Percentiles rank a stretch among this genome's conserved stretches.
Evolutionary conservation across 768 basidiomycete species (phyloP).

Genomic region (Epithele typhae): DNA sequence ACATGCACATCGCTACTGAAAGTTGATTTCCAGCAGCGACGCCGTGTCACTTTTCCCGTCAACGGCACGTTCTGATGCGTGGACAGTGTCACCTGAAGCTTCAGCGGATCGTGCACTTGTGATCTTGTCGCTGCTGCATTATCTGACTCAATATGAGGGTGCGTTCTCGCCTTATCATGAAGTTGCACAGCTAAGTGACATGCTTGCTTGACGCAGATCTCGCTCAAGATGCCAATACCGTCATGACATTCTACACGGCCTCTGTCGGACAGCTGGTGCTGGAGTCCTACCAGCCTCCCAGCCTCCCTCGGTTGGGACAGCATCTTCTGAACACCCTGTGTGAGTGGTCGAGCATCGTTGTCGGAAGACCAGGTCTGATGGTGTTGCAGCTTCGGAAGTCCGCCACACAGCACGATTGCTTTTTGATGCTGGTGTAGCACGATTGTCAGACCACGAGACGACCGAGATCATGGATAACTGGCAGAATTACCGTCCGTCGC

Average conservation of each 20-base stretch:
- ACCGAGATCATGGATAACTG: slow-evolving; percentile 53
- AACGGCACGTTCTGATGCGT: slow-evolving; percentile 39
- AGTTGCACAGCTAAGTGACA: no score
- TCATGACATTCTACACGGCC: slow-evolving; percentile 77
- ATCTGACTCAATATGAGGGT: slow-evolving; percentile 76
- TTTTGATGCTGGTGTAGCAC: slow-evolving; percentile 71
- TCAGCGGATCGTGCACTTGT: slow-evolving; percentile 70
- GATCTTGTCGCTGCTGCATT: slow-evolving; percentile 63
- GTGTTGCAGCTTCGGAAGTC: slow-evolving; percentile 51
- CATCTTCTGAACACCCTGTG: slow-evolving; percentile 76
- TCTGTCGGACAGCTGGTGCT: slow-evolving; percentile 65
- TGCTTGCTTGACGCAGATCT: slow-evolving; percentile 59
- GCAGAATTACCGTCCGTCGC: slow-evolving; percentile 54
- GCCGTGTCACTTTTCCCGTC: slow-evolving; percentile 40
- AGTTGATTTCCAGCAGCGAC: slow-evolving; percentile 28
- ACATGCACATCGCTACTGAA: not conserved
- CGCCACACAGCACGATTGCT: slow-evolving; percentile 72
- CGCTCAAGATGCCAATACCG: slow-evolving; percentile 62
- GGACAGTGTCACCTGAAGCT: slow-evolving; percentile 69
- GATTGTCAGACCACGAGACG: slow-evolving; percentile 65
- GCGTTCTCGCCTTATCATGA: slow-evolving; percentile 3
- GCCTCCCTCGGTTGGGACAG: slow-evolving; percentile 65
- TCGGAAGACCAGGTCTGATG: not conserved
- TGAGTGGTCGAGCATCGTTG: slow-evolving; percentile 30
- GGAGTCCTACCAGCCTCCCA: slow-evolving; percentile 56